Conservation (phyloP, 1,139 yeast genomes). For the Yamadazyma epiphylla region DNA sequence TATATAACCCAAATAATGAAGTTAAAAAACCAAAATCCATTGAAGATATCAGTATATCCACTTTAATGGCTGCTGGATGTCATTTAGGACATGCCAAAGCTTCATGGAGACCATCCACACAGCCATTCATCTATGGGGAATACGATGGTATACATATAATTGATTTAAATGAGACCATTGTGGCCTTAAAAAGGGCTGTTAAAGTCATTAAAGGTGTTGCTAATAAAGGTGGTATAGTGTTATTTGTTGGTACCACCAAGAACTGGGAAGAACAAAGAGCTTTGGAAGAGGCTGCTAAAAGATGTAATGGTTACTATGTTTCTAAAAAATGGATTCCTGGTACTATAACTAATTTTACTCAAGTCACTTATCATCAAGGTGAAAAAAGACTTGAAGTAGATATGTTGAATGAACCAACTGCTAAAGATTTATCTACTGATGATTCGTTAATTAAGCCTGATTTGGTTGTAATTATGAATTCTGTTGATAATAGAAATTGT, state of each 20-base stretch:
- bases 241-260: constrained; percentile 80
- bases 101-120: constrained; percentile 79
- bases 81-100: constrained; percentile 89
- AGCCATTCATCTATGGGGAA: constrained; percentile 82
- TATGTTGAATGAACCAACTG: constrained; percentile 46
- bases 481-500: constrained; percentile 81
- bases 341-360: constrained; percentile 80
- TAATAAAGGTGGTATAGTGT: constrained; percentile 76
- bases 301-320: constrained; percentile 78
- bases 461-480: constrained; percentile 79
- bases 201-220: constrained; percentile 78
- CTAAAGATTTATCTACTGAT: constrained; percentile 47
- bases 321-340: constrained; percentile 93
- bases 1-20: constrained; percentile 70
- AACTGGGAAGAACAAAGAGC: constrained; percentile 67
- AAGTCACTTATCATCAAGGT: constrained; percentile 67
- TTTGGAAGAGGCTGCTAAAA: constrained; percentile 73
- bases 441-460: constrained; percentile 73
- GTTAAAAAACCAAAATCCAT: constrained; percentile 55
- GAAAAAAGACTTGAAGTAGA: constrained; percentile 46
- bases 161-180: constrained; percentile 78
- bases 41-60: constrained; percentile 58
- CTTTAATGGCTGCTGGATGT: constrained; percentile 86
- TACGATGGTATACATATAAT: constrained; percentile 88
- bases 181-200: constrained; percentile 73